Percentiles rank a stretch among this genome's conserved stretches.
These are phyloP conservation scores for Plectosphaerella cucumerina DNA, from an alignment of 2,329 filamentous ascomycete species.

Conservation along the genomic window DNA sequence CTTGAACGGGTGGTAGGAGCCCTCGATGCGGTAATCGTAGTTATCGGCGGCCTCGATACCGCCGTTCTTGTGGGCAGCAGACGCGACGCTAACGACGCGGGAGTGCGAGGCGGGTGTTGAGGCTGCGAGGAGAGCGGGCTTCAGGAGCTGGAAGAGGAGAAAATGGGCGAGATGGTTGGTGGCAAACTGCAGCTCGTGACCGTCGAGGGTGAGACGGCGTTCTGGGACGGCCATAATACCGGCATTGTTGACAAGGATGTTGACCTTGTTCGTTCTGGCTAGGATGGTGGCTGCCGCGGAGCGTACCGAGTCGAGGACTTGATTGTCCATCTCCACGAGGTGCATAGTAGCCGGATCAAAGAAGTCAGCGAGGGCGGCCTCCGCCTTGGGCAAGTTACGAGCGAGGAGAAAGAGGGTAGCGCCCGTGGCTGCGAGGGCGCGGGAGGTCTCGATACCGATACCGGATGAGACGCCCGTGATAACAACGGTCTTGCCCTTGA, in stretches of 20 bases:
- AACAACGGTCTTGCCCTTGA: constrained; percentile 28
- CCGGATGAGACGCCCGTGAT: constrained; percentile 33
- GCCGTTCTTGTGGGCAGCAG: constrained; percentile 32
- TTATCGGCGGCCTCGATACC: constrained; percentile 28
- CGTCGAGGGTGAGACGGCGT: constrained; percentile 12
- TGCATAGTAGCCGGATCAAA: constrained; percentile 2
- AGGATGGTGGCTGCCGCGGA: constrained; percentile 25
- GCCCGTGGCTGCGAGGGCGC: constrained; percentile 29
- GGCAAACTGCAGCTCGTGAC: constrained; percentile 37
- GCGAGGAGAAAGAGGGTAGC: constrained; percentile 30
- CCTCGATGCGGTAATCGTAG: constrained; percentile 4
- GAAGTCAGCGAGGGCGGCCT: constrained; percentile 18
- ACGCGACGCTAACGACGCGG: constrained; percentile 41
- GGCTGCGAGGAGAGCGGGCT: constrained; percentile 32
- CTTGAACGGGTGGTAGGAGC: constrained; percentile 28
- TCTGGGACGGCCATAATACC: constrained; percentile 13
- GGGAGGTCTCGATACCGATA: constrained; percentile 32
- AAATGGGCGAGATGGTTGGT: constrained; percentile 51
- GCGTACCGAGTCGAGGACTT: constrained; percentile 14
- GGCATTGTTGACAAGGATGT: constrained; percentile 34
- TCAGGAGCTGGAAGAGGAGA: constrained; percentile 49
- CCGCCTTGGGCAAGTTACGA: constrained; percentile 26
- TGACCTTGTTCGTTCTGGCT: constrained; percentile 18
- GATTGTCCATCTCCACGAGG: constrained; percentile 3
- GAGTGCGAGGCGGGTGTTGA: constrained; percentile 33